Percentiles rank a stretch among this genome's conserved stretches.
Conservation (phyloP, 176 grass and related monocot genomes). For the Eragrostis nindensis region DNA sequence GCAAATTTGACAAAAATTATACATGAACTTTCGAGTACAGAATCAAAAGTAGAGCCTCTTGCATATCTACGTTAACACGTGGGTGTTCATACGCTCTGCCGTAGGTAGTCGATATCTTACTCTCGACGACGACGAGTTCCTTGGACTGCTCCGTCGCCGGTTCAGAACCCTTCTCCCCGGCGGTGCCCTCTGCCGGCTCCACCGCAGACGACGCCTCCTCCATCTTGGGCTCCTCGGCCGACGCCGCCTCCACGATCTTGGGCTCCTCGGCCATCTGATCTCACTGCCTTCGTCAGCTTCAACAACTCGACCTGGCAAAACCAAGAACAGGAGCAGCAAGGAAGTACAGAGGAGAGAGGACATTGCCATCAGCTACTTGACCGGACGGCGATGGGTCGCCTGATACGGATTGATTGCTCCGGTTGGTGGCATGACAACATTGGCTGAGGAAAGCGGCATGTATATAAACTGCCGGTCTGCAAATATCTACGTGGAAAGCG, state of each 20-base stretch:
- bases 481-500: too few relatives aligned
- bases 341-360: background rate
- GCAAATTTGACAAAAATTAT: background rate
- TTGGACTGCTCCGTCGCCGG: conserved; percentile 38
- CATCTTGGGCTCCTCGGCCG: conserved; percentile 43
- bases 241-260: conserved; percentile 34
- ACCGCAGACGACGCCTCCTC: background rate
- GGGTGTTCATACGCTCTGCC: background rate
- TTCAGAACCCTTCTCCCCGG: conserved; percentile 44
- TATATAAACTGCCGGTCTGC: too few relatives aligned
- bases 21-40: background rate
- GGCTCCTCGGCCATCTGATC: conserved; percentile 48
- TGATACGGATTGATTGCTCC: background rate
- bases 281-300: background rate
- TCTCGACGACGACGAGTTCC: conserved; percentile 32
- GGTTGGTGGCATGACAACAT: background rate
- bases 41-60: background rate
- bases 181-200: conserved; percentile 46
- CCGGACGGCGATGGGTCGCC: too few relatives aligned
- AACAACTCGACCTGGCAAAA: background rate
- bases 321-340: background rate
- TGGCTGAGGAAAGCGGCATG: too few relatives aligned
- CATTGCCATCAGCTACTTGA: background rate
- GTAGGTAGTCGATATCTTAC: conserved; percentile 12
- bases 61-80: background rate